Conservation (phyloP, 768 basidiomycete species). For the Agaricus blazei region DNA sequence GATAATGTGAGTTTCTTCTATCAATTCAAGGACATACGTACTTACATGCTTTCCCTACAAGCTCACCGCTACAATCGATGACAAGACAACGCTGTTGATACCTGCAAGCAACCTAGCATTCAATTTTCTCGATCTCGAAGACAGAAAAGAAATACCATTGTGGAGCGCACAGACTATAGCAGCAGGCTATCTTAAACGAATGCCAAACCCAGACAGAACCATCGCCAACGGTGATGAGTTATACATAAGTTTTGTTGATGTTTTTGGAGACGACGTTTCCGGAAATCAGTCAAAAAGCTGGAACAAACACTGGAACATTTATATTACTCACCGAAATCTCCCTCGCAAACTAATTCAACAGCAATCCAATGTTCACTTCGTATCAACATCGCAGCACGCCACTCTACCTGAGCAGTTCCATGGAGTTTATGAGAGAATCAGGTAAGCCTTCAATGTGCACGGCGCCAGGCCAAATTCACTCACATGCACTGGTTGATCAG, state of each 20-base stretch:
- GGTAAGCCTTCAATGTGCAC: conserved; percentile 16
- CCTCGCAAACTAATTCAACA: conserved; percentile 29
- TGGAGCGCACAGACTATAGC: conserved; percentile 17
- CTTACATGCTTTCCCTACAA: not conserved
- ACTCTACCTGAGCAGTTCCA: conserved; percentile 32
- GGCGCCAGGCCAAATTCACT: not conserved
- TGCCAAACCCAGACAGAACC: conserved; percentile 28
- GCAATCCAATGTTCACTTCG: conserved; percentile 31
- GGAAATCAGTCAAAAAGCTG: conserved; percentile 39
- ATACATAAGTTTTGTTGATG: conserved; percentile 25
- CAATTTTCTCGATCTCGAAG: conserved; percentile 17
- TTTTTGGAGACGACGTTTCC: conserved; percentile 38
- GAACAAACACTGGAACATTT: conserved; percentile 41
- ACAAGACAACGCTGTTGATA: conserved; percentile 12
- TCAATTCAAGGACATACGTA: too few species aligned
- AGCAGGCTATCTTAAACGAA: conserved; percentile 17
- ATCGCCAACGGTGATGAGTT: conserved; percentile 25
- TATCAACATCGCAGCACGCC: conserved; percentile 33
- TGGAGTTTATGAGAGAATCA: conserved; percentile 24
- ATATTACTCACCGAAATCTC: conserved; percentile 30
- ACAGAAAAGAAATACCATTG: conserved; percentile 13
- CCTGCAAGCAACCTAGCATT: conserved; percentile 11
- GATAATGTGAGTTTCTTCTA: not conserved
- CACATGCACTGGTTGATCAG: conserved; percentile 13
- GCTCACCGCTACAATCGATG: conserved; percentile 10